A percentile compares a stretch with the other conserved stretches of the same genome.
Evolutionary conservation across 306 rosid species (phyloP).

Genomic region (Senna tora): DNA sequence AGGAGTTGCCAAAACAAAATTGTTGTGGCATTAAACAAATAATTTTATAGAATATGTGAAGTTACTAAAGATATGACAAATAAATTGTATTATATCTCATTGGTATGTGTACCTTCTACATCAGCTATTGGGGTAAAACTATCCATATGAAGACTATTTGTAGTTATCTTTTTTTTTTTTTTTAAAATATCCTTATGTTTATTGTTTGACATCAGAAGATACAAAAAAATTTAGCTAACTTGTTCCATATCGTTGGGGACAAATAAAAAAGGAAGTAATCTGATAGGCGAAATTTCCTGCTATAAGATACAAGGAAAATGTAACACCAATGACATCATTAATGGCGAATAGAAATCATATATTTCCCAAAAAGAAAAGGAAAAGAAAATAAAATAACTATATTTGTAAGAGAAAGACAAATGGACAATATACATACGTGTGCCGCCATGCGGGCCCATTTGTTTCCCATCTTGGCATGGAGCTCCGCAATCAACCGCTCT

Average conservation of each 20-base stretch:
- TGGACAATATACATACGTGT: constrained; percentile 61
- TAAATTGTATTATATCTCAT: constrained; percentile 19
- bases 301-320: constrained; percentile 28
- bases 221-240: constrained; percentile 14
- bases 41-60: not conserved
- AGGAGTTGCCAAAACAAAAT: constrained; percentile 20
- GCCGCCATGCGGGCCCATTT: constrained; percentile 99
- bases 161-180: constrained; percentile 2
- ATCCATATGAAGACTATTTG: constrained; percentile 14
- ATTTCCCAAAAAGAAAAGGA: constrained; percentile 21
- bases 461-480: constrained; percentile 92
- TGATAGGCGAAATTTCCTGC: constrained; percentile 21
- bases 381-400: constrained; percentile 23
- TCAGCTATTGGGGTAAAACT: constrained; percentile 11
- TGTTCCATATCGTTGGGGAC: constrained; percentile 9
- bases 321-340: constrained; percentile 33
- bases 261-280: constrained; percentile 16
- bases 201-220: constrained; percentile 9
- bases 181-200: constrained; percentile 17
- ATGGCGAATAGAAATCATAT: constrained; percentile 13
- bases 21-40: constrained; percentile 10
- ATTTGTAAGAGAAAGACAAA: constrained; percentile 28
- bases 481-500: constrained; percentile 77
- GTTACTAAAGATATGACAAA: constrained; percentile 13
- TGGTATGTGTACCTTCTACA: constrained; percentile 24